Evolutionary conservation across 345 rosid species (phyloP).

Genomic region (Kernera saxatilis): DNA sequence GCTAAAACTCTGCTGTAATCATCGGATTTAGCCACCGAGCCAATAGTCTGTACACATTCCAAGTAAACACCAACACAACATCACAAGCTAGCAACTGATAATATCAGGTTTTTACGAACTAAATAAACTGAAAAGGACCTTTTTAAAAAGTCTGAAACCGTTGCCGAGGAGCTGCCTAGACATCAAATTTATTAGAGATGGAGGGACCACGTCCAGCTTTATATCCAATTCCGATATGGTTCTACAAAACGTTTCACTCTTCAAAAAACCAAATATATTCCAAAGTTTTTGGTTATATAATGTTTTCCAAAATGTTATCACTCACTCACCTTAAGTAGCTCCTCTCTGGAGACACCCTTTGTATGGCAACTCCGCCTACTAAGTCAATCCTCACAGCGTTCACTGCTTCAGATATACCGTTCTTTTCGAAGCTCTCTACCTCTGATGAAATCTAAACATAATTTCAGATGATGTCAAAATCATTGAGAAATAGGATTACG

Average conservation of each 20-base stretch:
- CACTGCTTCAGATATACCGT: slow-evolving; percentile 49
- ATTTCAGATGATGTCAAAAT: background rate
- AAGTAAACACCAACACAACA: slow-evolving; percentile 1
- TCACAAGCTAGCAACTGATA: background rate
- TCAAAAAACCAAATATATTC: background rate
- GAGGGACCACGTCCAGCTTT: slow-evolving; percentile 86
- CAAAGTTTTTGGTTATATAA: background rate
- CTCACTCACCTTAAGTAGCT: slow-evolving; percentile 68
- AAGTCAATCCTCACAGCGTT: slow-evolving; percentile 72
- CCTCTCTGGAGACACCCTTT: slow-evolving; percentile 70
- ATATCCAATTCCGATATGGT: slow-evolving; percentile 68
- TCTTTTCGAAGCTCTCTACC: slow-evolving; percentile 48
- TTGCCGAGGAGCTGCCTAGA: slow-evolving; percentile 84
- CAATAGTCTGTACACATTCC: slow-evolving; percentile 47
- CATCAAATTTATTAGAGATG: slow-evolving; percentile 74
- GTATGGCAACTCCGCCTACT: slow-evolving; percentile 85
- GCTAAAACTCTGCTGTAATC: slow-evolving; percentile 53
- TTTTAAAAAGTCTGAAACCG: slow-evolving; percentile 81
- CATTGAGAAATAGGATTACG: background rate
- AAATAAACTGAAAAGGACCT: slow-evolving; percentile 41
- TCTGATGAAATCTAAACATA: slow-evolving; percentile 60
- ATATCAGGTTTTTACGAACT: background rate
- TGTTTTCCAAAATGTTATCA: background rate
- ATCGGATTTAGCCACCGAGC: slow-evolving; percentile 42
- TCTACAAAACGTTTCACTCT: slow-evolving; percentile 38